Evolutionary conservation across 345 rosid species (phyloP).

Genomic region (Aquilaria malaccensis): DNA sequence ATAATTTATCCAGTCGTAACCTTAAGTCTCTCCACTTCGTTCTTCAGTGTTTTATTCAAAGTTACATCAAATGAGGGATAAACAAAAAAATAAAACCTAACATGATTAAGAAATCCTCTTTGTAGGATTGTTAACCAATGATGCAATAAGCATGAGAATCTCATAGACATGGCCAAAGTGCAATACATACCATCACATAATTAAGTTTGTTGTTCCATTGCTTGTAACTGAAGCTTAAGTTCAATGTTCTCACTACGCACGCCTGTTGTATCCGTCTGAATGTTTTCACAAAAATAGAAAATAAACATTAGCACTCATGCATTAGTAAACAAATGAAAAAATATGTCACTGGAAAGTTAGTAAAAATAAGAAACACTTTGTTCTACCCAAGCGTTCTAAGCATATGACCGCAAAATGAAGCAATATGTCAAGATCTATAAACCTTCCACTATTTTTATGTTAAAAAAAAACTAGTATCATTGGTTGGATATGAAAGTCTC

Average conservation of each 20-base stretch:
- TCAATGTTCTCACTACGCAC: slow-evolving; percentile 81
- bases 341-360: background rate
- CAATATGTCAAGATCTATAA: background rate
- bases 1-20: slow-evolving; percentile 62
- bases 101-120: background rate
- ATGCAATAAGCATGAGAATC: slow-evolving; percentile 7
- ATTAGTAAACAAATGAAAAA: background rate
- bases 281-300: slow-evolving; percentile 14
- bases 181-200: slow-evolving; percentile 64
- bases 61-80: slow-evolving; percentile 29
- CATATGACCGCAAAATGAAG: slow-evolving; percentile 1
- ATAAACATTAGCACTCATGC: background rate
- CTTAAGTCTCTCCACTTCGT: slow-evolving; percentile 87
- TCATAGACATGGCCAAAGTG: slow-evolving; percentile 2
- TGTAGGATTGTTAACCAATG: background rate
- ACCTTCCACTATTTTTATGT: background rate
- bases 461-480: background rate
- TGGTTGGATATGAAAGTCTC: background rate
- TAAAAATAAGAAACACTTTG: too few species aligned
- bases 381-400: background rate
- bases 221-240: slow-evolving; percentile 85
- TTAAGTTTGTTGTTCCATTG: slow-evolving; percentile 89
- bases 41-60: slow-evolving; percentile 74
- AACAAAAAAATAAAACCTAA: background rate
- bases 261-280: slow-evolving; percentile 80